phyloP scores from a whole-genome alignment of 768 basidiomycete species.

The Cytidiella melzeri region DNA sequence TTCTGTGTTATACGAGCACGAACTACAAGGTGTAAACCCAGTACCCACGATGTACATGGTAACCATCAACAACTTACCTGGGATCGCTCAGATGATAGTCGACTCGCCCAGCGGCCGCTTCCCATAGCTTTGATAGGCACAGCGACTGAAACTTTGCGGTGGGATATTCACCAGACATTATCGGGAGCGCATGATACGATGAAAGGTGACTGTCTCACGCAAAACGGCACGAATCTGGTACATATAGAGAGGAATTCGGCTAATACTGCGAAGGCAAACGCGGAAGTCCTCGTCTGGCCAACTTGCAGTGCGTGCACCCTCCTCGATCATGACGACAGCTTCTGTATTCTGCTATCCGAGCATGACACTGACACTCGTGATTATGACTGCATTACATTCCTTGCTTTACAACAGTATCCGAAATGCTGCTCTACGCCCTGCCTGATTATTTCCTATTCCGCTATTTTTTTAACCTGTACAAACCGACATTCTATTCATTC shows the following conservation, averaged over 20 bases:
- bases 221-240: not conserved
- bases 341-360: not conserved
- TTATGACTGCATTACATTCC: not conserved
- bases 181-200: not conserved
- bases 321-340: no score
- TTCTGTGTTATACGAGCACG: constrained; percentile 2
- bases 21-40: not conserved
- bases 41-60: not conserved
- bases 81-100: constrained; percentile 8
- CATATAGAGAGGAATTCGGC: not conserved
- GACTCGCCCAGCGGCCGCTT: constrained; percentile 3
- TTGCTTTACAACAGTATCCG: not conserved
- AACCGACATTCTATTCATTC: not conserved
- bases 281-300: not conserved
- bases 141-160: constrained; percentile 5
- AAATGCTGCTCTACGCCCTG: not conserved
- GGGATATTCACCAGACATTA: not conserved
- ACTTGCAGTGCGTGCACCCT: no score
- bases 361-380: not conserved
- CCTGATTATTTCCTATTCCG: not conserved
- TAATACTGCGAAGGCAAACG: not conserved
- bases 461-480: not conserved
- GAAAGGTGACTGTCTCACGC: not conserved
- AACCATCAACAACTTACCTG: not conserved
- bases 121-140: constrained; percentile 1